phyloP scores from a whole-genome alignment of 495 filamentous ascomycete genomes.

The Hypomontagnella monticulosa region DNA sequence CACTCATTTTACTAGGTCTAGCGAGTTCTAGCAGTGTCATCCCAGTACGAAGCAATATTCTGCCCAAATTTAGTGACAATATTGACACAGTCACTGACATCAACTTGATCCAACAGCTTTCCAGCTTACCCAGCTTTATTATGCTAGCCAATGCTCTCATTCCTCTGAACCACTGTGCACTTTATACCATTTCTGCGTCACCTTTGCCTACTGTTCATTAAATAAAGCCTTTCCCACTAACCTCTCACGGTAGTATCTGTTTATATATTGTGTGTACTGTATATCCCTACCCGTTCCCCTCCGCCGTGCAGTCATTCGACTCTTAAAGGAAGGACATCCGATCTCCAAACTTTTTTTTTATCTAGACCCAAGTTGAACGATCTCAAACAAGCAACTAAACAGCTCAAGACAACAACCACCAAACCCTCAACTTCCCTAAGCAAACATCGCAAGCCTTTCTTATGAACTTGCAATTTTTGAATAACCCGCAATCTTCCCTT shows the following conservation, averaged over 20 bases:
- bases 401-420: background rate
- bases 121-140: constrained; percentile 32
- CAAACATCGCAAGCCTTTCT: background rate
- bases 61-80: constrained; percentile 29
- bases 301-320: constrained; percentile 31
- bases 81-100: constrained; percentile 39
- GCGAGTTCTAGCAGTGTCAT: constrained; percentile 20
- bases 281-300: constrained; percentile 26
- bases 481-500: constrained; percentile 4
- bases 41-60: constrained; percentile 23
- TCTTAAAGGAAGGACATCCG: constrained; percentile 35
- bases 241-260: constrained; percentile 35
- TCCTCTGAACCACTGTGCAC: constrained; percentile 9
- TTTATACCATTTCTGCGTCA: constrained; percentile 37
- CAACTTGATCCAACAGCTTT: constrained; percentile 37
- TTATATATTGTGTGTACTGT: background rate
- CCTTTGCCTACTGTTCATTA: constrained; percentile 24
- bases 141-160: constrained; percentile 24
- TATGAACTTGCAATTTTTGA: constrained; percentile 40
- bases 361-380: constrained; percentile 5
- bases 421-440: background rate
- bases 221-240: constrained; percentile 28
- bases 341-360: constrained; percentile 41
- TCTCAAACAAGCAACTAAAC: constrained; percentile 5
- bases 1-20: constrained; percentile 28